Evolutionary conservation across 805 yeast species (phyloP), one percentile per base, ranked within the genome.

Genomic region (Cyberlindnera lachancei): DNA sequence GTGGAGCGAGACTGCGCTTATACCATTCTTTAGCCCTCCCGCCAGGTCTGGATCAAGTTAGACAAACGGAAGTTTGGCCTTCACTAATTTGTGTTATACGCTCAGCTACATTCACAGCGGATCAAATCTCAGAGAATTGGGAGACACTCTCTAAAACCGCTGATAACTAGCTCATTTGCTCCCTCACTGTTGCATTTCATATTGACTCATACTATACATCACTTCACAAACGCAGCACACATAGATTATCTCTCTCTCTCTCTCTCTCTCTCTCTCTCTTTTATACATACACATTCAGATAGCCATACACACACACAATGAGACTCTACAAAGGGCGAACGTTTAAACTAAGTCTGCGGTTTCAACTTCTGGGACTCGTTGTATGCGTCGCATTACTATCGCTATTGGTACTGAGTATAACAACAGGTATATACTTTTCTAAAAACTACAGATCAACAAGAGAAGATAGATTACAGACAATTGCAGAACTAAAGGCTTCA

Each of bases 401-500:
- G 2, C 63, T 87, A 29, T 64, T 80, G 18, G 75, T 84, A 2
- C 58, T 87, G 27, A 87, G 92, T 6, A 63, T 82, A 15, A 86
- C 81, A 16, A 73, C 85, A 8, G 92, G 83, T 30, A 70, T 80
- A 4, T 83, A 83, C 54, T 84, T 81, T 53, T 72, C 84, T 4
- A 55, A 63, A 15, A 79, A 74, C 40, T 73, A 79, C 37, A 68
- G 75, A 19, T 57, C 68, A 29, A 56, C 82, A 27, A 65, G 94
- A 46, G 73, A 78, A 1, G 87, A 83, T 40, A 69, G 87, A 35
- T 60, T 87, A 17, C 73, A 72, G 45, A 84, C 84, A 27, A 82
- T 86, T 15, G 82, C 95, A 3, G 82, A 82, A 53, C 61, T 87
- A 35, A 86, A 85, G 54, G 75, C 90, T 1, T 71, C 88, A 0